Evolutionary conservation across 2,329 filamentous ascomycete species (phyloP), one percentile per base, ranked within the genome.

Genomic region (Fusarium torreyae): DNA sequence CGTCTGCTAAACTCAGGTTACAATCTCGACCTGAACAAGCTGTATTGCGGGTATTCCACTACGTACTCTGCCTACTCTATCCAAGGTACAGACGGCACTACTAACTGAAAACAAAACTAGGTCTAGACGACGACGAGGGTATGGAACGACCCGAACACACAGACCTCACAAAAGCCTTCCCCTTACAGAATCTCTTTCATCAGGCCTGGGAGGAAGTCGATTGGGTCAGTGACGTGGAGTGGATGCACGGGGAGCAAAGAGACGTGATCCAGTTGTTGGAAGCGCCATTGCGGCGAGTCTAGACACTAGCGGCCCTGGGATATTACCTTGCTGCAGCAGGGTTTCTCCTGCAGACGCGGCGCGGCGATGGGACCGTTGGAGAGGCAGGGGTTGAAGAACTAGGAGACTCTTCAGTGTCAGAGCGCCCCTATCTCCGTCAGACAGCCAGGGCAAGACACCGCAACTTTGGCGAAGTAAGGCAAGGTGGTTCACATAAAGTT

Each of bases 321-420:
- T 74, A 77, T 77, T 77, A 76, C 72, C 71, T 71, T 67, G 69
- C 61, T 74, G 73, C 72, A 71, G 52, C 73, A 73, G 68, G 74
- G 74, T 67, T 76, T 66, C 70, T 75, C 72, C 70, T 75, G 75
- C 75, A 77, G 74, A 54, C 45, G 68, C 49, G 59, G 56, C 63
- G 61, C 49, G 44, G 52, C 31, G 55, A 69, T 54, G 68, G 68
- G 55, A 69, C 63, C 59, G 60, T 71, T 70, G 55, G 38, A 66
- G 31, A 48, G 50, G 49, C 59, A 56, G 51, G 58, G 68, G 58
- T 10, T 18, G 42, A 36, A 34, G 13, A 55, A 51, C 64, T 66
- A 70, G 34, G 45, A 20, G 49, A 62, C 50, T 18, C 67, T 24
- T 24, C 22, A 24, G 22, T 24, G 22, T 24, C 22, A 24, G 22